These are phyloP conservation scores for Clavispora asparagi DNA, from an alignment of 805 yeast genomes.

Conservation along the genomic window DNA sequence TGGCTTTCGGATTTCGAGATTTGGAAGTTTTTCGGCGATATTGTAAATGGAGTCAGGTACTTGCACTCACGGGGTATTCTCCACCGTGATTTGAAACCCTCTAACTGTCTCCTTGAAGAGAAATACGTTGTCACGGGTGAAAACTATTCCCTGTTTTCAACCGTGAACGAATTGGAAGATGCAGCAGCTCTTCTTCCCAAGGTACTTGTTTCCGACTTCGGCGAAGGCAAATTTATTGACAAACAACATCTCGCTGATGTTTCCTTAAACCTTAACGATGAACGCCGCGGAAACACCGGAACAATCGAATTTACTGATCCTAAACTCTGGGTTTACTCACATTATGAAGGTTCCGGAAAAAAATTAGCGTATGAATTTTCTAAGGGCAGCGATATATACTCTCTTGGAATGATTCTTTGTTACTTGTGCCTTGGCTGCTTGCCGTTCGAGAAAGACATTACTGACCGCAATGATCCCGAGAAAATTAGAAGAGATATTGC, in stretches of 20 bases:
- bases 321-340: conserved; percentile 48
- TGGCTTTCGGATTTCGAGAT: conserved; percentile 57
- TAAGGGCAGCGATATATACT: conserved; percentile 71
- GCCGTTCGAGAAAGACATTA: conserved; percentile 41
- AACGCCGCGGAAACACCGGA: conserved; percentile 81
- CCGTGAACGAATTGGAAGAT: conserved; percentile 10
- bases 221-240: conserved; percentile 79
- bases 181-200: conserved; percentile 44
- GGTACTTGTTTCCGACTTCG: conserved; percentile 83
- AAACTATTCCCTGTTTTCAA: not conserved
- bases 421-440: conserved; percentile 65
- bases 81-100: conserved; percentile 88
- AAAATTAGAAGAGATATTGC: conserved; percentile 21
- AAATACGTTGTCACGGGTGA: conserved; percentile 13
- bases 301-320: conserved; percentile 89
- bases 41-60: conserved; percentile 64
- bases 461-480: conserved; percentile 24
- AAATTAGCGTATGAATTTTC: conserved; percentile 51
- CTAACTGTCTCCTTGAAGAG: conserved; percentile 66
- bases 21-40: conserved; percentile 61
- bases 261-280: conserved; percentile 18
- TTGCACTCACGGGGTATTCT: conserved; percentile 70
- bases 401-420: conserved; percentile 78
- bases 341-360: conserved; percentile 19
- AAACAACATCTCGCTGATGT: conserved; percentile 21